Evolutionary conservation across 768 basidiomycete species (phyloP).

Genomic region (Lentinula guzmanii): DNA sequence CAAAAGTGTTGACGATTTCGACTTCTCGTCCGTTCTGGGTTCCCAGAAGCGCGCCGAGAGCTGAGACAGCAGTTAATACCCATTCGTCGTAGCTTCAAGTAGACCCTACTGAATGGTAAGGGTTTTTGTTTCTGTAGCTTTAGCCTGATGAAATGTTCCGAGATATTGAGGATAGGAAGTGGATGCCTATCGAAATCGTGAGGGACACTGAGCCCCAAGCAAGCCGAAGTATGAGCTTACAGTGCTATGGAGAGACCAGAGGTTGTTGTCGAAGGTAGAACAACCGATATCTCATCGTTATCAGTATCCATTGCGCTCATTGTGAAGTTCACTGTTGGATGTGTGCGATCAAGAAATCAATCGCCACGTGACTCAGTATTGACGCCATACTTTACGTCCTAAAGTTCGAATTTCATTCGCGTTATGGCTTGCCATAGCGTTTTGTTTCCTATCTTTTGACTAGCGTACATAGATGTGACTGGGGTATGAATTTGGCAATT

Average conservation of each 20-base stretch:
- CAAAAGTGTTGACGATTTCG: constrained; percentile 96
- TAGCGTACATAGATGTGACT: too few relatives aligned
- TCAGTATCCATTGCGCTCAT: constrained; percentile 70
- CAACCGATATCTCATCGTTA: constrained; percentile 53
- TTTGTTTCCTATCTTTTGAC: too few relatives aligned
- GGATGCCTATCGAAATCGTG: constrained; percentile 66
- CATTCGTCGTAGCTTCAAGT: not conserved
- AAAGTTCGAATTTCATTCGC: not conserved
- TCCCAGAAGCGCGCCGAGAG: constrained; percentile 89
- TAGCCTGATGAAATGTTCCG: constrained; percentile 87
- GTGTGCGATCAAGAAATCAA: not conserved
- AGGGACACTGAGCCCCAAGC: not conserved
- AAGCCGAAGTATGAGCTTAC: constrained; percentile 34
- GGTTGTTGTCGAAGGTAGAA: constrained; percentile 62
- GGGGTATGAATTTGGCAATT: too few relatives aligned
- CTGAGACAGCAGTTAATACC: constrained; percentile 20
- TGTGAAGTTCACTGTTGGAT: constrained; percentile 7
- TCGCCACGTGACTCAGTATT: not conserved
- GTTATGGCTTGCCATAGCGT: too few relatives aligned
- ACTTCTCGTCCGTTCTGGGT: constrained; percentile 93
- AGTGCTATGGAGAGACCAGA: constrained; percentile 73
- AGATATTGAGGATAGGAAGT: constrained; percentile 92
- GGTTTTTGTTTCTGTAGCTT: constrained; percentile 63
- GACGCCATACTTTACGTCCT: not conserved
- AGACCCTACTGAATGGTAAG: constrained; percentile 59